These are phyloP conservation scores for Aspergillus tanneri DNA, from an alignment of 2,329 filamentous ascomycete species.

Conservation along the genomic window DNA sequence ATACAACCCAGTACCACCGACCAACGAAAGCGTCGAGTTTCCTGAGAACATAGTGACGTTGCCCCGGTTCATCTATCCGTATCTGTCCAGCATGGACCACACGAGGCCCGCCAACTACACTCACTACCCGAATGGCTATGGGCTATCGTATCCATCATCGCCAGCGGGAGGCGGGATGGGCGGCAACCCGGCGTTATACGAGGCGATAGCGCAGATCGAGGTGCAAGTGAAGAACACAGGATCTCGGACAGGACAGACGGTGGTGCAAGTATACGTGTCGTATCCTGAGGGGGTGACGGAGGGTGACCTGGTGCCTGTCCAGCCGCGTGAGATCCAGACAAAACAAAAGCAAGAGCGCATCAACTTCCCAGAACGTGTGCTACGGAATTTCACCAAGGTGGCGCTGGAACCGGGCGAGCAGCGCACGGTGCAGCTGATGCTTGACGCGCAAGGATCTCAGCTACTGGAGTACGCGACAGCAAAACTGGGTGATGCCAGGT, in stretches of 20 bases:
- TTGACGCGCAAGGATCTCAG: constrained; percentile 70
- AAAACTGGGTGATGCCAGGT: constrained; percentile 68
- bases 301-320: constrained; percentile 13
- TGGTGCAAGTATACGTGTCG: constrained; percentile 64
- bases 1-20: constrained; percentile 57
- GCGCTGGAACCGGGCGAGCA: constrained; percentile 56
- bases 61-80: constrained; percentile 72
- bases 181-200: constrained; percentile 50
- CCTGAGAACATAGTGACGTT: constrained; percentile 61
- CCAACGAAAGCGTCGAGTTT: constrained; percentile 58
- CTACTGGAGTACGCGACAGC: constrained; percentile 65
- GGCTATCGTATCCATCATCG: constrained; percentile 52
- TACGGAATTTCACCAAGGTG: constrained; percentile 73
- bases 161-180: constrained; percentile 65
- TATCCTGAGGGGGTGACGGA: constrained; percentile 51
- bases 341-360: constrained; percentile 39
- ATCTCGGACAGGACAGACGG: constrained; percentile 48
- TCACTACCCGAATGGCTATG: constrained; percentile 58
- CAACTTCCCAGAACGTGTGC: constrained; percentile 63
- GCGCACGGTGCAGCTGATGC: constrained; percentile 54
- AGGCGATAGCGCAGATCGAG: constrained; percentile 48
- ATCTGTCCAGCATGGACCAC: constrained; percentile 56
- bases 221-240: constrained; percentile 53
- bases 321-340: constrained; percentile 12
- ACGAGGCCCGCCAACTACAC: constrained; percentile 44